Conservation (phyloP, 345 rosid species). For the Viola odorata region DNA sequence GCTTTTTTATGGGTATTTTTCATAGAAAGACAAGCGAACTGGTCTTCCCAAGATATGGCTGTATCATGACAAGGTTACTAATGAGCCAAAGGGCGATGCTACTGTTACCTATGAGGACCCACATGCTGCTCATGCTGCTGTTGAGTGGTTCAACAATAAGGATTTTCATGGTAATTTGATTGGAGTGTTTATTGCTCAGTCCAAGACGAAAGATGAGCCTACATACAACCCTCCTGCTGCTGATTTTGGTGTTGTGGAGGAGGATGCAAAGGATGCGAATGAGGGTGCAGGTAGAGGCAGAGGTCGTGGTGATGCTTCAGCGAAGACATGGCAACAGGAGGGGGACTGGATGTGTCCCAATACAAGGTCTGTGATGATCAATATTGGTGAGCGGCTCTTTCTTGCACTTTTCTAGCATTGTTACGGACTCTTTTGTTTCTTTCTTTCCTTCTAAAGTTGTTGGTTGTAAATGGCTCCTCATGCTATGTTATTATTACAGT, state of each 20-base stretch:
- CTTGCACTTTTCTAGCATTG: constrained; percentile 48
- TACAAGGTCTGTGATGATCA: constrained; percentile 99
- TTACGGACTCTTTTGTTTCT: not conserved
- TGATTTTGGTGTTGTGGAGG: constrained; percentile 39
- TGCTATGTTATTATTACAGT: constrained; percentile 47
- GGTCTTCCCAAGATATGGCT: constrained; percentile 92
- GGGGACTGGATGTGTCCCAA: constrained; percentile 99
- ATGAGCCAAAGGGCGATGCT: constrained; percentile 97
- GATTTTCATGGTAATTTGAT: constrained; percentile 82
- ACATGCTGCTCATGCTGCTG: constrained; percentile 94
- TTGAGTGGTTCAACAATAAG: constrained; percentile 96
- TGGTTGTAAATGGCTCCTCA: constrained; percentile 20
- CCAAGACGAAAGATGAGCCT: constrained; percentile 51
- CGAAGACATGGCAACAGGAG: constrained; percentile 89
- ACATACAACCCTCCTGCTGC: constrained; percentile 26
- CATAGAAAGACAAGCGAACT: constrained; percentile 83
- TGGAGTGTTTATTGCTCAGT: constrained; percentile 79
- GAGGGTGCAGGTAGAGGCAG: constrained; percentile 64
- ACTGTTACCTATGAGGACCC: constrained; percentile 97
- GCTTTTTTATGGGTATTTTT: not conserved
- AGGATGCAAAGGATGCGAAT: constrained; percentile 32
- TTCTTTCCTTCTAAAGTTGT: constrained; percentile 4
- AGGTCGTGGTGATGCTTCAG: constrained; percentile 71
- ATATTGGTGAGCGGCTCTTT: constrained; percentile 97
- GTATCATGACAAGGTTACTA: constrained; percentile 75